A percentile compares a stretch with the other conserved stretches of the same genome.
Conservation (phyloP, 2,329 filamentous ascomycete species). For the Aspergillus glaucus region DNA sequence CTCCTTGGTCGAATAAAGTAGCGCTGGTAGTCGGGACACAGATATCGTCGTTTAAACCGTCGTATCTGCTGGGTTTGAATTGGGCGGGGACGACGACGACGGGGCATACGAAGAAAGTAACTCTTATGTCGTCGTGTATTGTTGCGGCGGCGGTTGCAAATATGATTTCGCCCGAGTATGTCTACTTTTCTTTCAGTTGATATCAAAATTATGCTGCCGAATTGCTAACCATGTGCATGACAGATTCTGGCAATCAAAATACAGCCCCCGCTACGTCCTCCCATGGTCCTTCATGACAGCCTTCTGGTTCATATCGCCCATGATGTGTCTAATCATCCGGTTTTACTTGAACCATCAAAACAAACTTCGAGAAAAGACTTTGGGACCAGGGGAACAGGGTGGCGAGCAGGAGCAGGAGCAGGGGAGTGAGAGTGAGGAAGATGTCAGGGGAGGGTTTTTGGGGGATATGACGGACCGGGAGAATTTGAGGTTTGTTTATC, state of each 20-base stretch:
- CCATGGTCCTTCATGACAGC: constrained; percentile 7
- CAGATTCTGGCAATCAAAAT: constrained; percentile 7
- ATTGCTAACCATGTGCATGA: too few species aligned
- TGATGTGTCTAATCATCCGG: constrained; percentile 7
- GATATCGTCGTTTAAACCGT: constrained; percentile 25
- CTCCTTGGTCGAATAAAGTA: constrained; percentile 21
- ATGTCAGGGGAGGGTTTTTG: neutral
- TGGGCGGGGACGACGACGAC: constrained; percentile 14
- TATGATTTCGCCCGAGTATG: constrained; percentile 25
- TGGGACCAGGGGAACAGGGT: neutral
- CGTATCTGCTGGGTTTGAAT: constrained; percentile 21
- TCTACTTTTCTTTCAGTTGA: neutral
- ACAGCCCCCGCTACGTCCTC: constrained; percentile 4
- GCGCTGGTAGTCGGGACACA: constrained; percentile 23
- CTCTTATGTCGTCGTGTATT: constrained; percentile 6
- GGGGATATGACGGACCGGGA: constrained; percentile 4
- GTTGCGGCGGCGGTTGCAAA: constrained; percentile 8
- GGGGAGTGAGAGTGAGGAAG: neutral
- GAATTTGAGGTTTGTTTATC: constrained; percentile 6
- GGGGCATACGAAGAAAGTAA: constrained; percentile 7
- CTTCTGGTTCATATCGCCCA: constrained; percentile 6
- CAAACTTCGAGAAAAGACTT: neutral
- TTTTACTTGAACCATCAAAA: constrained; percentile 6
- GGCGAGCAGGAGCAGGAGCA: neutral
- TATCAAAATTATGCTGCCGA: neutral